Evolutionary conservation across 805 yeast species (phyloP), one percentile per base, ranked within the genome.

Genomic region (Candida tallmaniae): DNA sequence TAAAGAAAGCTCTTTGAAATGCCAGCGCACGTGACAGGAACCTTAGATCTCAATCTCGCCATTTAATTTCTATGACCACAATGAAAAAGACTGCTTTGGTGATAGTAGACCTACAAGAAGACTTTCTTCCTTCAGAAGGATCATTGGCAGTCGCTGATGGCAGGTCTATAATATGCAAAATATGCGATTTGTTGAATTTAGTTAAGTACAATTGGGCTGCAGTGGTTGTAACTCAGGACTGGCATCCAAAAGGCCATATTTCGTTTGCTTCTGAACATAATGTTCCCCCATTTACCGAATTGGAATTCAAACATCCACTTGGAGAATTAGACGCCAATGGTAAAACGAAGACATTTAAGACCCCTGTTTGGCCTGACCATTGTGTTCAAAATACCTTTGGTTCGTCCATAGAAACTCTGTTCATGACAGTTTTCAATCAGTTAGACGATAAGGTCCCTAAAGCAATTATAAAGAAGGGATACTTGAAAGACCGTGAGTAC

Each of bases 311-410:
- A 1, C 74, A 78, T 31, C 89, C 93, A 0, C 45, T 60, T 6
- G 49, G 49, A 0, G 57, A 51, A 10, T 39, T 42, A 1, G 62
- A 60, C 38, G 35, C 35, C 2, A 21, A 34, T 1, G 52, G 58
- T 0, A 57, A 58, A 14, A 45, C 53, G 4, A 36, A 53, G 10
- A 50, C 52, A 10, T 41, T 60, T 23, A 47, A 40, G 4, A 78
- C 77, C 42, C 67, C 70, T 0, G 66, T 87, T 3, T 89, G 97
- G 97, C 97, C 97, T 0, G 89, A 75, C 36, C 97, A 89, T 53
- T 89, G 97, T 56, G 74, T 89, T 11, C 89, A 85, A 49, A 67
- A 70, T 33, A 68, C 88, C 0, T 31, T 44, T 4, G 97, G 97
- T 0, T 71, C 89, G 0, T 66, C 70, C 23, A 65, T 83, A 22